Conservation (phyloP, 352 stramenopile genomes). For the Plasmopara muralis region DNA sequence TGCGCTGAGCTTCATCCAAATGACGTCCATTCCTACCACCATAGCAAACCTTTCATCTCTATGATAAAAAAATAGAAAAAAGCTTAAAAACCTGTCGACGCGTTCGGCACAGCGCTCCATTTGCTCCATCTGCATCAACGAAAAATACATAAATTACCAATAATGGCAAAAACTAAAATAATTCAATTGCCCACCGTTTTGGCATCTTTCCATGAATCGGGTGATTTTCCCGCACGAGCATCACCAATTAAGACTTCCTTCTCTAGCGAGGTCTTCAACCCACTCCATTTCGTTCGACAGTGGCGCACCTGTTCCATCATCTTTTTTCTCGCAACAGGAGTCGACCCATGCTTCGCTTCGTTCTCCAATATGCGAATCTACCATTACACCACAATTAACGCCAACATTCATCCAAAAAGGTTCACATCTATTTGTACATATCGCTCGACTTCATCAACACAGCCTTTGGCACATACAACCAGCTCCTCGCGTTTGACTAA, state of each 20-base stretch:
- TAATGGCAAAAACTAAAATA: neutral
- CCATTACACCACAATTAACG: constrained; percentile 3
- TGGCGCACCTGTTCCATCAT: constrained; percentile 36
- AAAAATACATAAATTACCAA: no score
- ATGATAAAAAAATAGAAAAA: neutral
- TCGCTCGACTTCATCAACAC: constrained; percentile 67
- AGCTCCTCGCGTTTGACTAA: constrained; percentile 38
- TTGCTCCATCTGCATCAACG: constrained; percentile 34
- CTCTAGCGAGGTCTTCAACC: constrained; percentile 45
- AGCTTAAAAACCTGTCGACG: constrained; percentile 31
- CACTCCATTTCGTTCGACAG: constrained; percentile 43
- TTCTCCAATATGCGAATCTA: constrained; percentile 64
- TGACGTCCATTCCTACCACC: constrained; percentile 55
- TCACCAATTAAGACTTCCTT: constrained; percentile 53
- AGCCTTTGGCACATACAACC: constrained; percentile 35
- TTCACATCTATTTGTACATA: constrained; percentile 30
- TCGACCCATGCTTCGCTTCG: constrained; percentile 34
- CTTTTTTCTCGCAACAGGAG: constrained; percentile 31
- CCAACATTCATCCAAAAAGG: neutral
- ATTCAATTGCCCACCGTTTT: constrained; percentile 10
- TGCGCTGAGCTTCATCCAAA: constrained; percentile 63
- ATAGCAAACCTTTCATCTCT: neutral
- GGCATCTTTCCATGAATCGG: constrained; percentile 19
- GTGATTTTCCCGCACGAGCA: constrained; percentile 21
- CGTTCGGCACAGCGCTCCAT: constrained; percentile 32